These are phyloP conservation scores for Penicillium olsonii DNA, from an alignment of 2,329 filamentous ascomycete species.

Conservation along the genomic window DNA sequence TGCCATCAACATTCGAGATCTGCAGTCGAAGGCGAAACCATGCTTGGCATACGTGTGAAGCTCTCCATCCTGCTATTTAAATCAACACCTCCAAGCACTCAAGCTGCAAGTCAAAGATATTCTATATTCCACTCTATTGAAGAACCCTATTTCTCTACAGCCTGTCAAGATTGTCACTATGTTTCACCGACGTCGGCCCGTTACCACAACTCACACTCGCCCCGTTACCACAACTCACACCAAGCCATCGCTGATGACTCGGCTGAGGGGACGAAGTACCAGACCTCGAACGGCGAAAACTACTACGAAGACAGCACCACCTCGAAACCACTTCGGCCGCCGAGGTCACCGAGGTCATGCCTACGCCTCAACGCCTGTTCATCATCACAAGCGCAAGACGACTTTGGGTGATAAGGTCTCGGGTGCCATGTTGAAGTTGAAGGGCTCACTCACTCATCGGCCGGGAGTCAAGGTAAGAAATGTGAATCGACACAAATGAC, in stretches of 20 bases:
- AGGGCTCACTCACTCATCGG: slow-evolving; percentile 67
- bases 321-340: slow-evolving; percentile 5
- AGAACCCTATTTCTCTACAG: no score
- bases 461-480: slow-evolving; percentile 64
- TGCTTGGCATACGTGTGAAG: slow-evolving; percentile 19
- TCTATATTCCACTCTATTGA: no score
- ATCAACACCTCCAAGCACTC: slow-evolving; percentile 1
- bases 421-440: slow-evolving; percentile 72
- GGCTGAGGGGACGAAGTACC: slow-evolving; percentile 48
- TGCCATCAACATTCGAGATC: slow-evolving; percentile 7
- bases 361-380: background rate
- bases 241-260: slow-evolving; percentile 56
- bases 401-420: slow-evolving; percentile 75
- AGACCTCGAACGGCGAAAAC: slow-evolving; percentile 39
- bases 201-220: no score
- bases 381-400: slow-evolving; percentile 67
- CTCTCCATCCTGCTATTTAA: background rate
- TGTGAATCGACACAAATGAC: no score
- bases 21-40: slow-evolving; percentile 8
- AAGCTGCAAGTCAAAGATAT: no score
- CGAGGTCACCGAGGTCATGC: slow-evolving; percentile 36
- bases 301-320: slow-evolving; percentile 34
- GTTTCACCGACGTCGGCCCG: slow-evolving; percentile 21
- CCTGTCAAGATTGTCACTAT: slow-evolving; percentile 8
- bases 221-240: slow-evolving; percentile 46